phyloP scores from a whole-genome alignment of 2,329 filamentous ascomycete species.

The Truncatella angustata region DNA sequence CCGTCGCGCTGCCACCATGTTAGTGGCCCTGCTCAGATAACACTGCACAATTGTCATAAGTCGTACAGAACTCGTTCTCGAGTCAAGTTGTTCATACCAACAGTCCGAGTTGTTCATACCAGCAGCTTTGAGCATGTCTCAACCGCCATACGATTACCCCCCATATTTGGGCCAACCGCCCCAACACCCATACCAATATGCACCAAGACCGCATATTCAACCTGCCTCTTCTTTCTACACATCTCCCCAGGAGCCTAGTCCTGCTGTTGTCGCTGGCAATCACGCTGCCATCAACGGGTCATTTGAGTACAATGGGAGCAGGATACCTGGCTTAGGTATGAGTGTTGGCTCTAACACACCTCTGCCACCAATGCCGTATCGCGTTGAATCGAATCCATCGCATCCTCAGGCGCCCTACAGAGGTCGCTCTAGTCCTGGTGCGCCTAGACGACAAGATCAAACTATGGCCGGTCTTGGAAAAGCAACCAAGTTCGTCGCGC shows the following conservation, averaged over 20 bases:
- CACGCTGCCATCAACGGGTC: conserved; percentile 31
- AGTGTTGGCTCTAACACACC: conserved; percentile 14
- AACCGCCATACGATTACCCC: conserved; percentile 35
- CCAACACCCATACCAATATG: conserved; percentile 16
- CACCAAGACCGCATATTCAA: conserved; percentile 20
- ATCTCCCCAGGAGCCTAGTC: conserved; percentile 12
- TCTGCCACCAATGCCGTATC: conserved; percentile 14
- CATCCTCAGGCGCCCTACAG: conserved; percentile 16
- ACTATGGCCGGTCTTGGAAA: background rate
- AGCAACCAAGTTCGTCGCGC: background rate
- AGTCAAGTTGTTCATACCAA: too few species aligned
- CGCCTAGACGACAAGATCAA: too few species aligned
- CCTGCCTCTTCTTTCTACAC: conserved; percentile 15
- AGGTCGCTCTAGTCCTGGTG: background rate
- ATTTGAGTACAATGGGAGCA: conserved; percentile 35
- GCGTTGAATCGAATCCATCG: conserved; percentile 9
- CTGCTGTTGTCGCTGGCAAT: conserved; percentile 18
- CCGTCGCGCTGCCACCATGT: background rate
- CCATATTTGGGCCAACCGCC: conserved; percentile 27
- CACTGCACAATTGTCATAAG: background rate
- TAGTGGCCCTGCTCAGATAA: conserved; percentile 2
- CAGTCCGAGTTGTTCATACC: background rate
- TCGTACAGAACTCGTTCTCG: background rate
- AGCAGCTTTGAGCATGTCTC: conserved; percentile 32
- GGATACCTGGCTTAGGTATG: conserved; percentile 38